Evolutionary conservation across 768 basidiomycete genomes (phyloP), one percentile per base, ranked within the genome.

Genomic region (Coprinopsis marcescibilis): DNA sequence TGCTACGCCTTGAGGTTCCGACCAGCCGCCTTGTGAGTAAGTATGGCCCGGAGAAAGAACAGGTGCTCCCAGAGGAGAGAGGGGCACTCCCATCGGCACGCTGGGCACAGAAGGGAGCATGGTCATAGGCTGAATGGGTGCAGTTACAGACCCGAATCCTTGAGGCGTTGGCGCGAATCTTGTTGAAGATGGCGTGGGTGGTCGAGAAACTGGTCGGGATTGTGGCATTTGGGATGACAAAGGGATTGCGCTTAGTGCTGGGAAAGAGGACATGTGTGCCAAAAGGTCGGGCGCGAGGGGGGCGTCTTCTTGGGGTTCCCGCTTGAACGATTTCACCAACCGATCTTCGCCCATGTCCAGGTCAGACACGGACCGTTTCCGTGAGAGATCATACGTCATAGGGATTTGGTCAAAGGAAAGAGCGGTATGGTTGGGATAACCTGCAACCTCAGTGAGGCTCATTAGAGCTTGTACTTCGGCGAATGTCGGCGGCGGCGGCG

Each of bases 281-380:
- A 54, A 41, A 30, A 53, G 45, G 35, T 56, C 45, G 29, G 52
- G 45, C 26, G 61, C 57, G 30, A 74, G 55, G 12, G 64, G 62
- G 1, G 58, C 45, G 41, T 73, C 71, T 23, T 77, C 76, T 51
- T 63, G 66, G 24, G 73, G 73, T 49, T 77, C 76, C 46, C 70
- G 57, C 57, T 77, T 77, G 34, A 72, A 61, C 14, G 70, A 66
- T 56, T 75, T 75, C 27, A 69, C 61, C 17, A 59, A 66, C 15
- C 74, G 66, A 12, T 67, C 68, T 39, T 67, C 69, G 44, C 68
- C 72, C 38, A 70, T 55, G 42, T 65, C 69, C 38, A 70, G 55
- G 42, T 65, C 69, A 23, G 71, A 68, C 15, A 70, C 72, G 48
- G 68, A 71, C 32, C 68, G 68, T 53, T 72, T 78, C 25, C 65